Percentiles rank a stretch among this genome's conserved stretches.
phyloP scores from a whole-genome alignment of 1,284 basidiomycete genomes.

The Anthracocystis setariae region DNA sequence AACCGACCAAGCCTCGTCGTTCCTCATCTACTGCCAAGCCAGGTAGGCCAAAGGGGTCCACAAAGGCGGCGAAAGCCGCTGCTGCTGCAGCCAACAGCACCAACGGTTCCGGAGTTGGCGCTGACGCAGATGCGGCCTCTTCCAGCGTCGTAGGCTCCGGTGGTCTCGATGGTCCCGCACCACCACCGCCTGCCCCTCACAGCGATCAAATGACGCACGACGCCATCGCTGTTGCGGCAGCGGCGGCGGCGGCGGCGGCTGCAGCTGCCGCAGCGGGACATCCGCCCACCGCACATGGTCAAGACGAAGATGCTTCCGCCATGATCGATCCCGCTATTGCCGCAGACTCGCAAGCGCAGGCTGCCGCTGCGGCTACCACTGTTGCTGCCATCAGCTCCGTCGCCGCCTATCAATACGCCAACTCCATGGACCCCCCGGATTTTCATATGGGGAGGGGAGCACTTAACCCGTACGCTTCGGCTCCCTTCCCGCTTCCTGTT shows the following conservation, averaged over 20 bases:
- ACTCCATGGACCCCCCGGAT: constrained; percentile 51
- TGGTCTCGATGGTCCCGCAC: constrained; percentile 17
- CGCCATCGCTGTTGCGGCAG: constrained; percentile 36
- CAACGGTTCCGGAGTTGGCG: constrained; percentile 12
- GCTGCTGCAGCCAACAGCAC: constrained; percentile 24
- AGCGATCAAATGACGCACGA: constrained; percentile 39
- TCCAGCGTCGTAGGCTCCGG: constrained; percentile 5
- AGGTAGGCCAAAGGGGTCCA: constrained; percentile 48
- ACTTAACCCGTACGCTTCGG: constrained; percentile 53
- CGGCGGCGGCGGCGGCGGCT: constrained; percentile 36
- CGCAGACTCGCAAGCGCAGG: constrained; percentile 48
- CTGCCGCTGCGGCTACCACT: constrained; percentile 43
- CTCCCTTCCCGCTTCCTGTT: constrained; percentile 51
- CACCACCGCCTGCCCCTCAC: constrained; percentile 45
- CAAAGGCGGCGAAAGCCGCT: constrained; percentile 47
- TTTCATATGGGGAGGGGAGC: constrained; percentile 57
- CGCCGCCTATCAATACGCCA: constrained; percentile 46
- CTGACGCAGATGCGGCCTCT: constrained; percentile 9
- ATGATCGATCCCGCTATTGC: constrained; percentile 52
- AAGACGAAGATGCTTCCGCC: constrained; percentile 34
- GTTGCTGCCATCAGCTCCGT: constrained; percentile 50
- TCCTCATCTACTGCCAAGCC: constrained; percentile 47
- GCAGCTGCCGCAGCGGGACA: constrained; percentile 37
- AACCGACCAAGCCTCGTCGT: constrained; percentile 42
- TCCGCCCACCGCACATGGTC: constrained; percentile 17